These are phyloP conservation scores for Lactarius quietus DNA, from an alignment of 768 basidiomycete species.

Conservation along the genomic window DNA sequence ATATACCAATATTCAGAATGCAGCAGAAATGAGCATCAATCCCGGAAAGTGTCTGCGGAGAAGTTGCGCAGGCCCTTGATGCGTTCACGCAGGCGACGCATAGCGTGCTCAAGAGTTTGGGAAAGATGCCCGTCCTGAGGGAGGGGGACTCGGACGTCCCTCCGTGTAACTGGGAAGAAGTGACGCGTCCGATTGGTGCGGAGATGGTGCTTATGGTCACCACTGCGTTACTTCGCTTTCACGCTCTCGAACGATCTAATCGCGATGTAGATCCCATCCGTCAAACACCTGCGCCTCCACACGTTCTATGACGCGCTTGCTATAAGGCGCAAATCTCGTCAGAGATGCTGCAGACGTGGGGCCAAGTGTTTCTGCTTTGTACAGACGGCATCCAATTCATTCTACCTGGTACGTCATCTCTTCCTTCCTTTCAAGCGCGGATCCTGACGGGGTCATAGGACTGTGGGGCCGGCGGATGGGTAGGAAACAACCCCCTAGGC, in stretches of 20 bases:
- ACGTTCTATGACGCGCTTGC: neutral
- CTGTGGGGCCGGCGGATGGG: conserved; percentile 70
- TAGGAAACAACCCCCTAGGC: conserved; percentile 45
- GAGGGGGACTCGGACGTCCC: conserved; percentile 51
- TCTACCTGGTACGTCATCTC: conserved; percentile 56
- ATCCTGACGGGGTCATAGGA: conserved; percentile 37
- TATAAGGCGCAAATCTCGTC: conserved; percentile 73
- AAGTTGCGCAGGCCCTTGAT: conserved; percentile 64
- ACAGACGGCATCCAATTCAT: conserved; percentile 69
- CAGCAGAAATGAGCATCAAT: too few species aligned
- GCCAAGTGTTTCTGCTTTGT: conserved; percentile 58
- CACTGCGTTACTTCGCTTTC: conserved; percentile 3
- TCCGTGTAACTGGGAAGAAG: neutral
- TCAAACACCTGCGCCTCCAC: neutral
- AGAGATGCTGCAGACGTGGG: conserved; percentile 52
- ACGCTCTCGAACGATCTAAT: conserved; percentile 16
- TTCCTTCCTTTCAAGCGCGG: neutral
- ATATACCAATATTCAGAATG: too few species aligned
- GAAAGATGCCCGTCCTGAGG: conserved; percentile 82
- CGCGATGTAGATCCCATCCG: neutral
- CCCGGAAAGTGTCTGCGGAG: too few species aligned
- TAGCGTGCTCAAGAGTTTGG: conserved; percentile 45
- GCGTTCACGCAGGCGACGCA: conserved; percentile 61
- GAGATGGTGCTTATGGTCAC: neutral
- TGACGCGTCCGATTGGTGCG: neutral